Evolutionary conservation across 73 alveolate genomes (phyloP).

Genomic region (Paramecium pentaurelia): DNA sequence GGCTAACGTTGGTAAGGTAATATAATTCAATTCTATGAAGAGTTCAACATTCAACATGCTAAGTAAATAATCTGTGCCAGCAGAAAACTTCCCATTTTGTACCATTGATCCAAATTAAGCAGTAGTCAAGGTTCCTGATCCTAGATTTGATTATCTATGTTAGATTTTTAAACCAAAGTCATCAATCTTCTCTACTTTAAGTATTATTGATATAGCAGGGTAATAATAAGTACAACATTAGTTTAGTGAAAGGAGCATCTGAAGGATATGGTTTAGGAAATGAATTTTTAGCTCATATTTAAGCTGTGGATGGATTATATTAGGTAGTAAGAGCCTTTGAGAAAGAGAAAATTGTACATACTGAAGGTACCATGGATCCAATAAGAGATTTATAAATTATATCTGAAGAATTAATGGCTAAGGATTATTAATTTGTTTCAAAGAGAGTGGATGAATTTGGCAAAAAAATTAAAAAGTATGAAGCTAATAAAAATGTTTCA

Average conservation of each 20-base stretch:
- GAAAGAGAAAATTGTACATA: conserved; percentile 78
- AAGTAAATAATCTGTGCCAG: conserved; percentile 77
- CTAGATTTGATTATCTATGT: conserved; percentile 82
- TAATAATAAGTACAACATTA: background rate
- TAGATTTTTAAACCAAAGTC: conserved; percentile 36
- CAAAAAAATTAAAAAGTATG: conserved; percentile 39
- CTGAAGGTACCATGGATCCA: conserved; percentile 97
- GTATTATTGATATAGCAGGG: conserved; percentile 58
- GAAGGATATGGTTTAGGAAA: conserved; percentile 98
- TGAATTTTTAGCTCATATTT: conserved; percentile 93
- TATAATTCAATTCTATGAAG: conserved; percentile 37
- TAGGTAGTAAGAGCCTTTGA: conserved; percentile 93
- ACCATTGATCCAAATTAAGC: conserved; percentile 98
- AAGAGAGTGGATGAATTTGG: conserved; percentile 76
- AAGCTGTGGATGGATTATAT: conserved; percentile 93
- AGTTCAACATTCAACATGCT: conserved; percentile 67
- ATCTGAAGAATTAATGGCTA: conserved; percentile 87
- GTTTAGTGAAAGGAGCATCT: conserved; percentile 93
- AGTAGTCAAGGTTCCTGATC: conserved; percentile 94
- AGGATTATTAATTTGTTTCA: conserved; percentile 82
- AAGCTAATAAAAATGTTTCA: conserved; percentile 23
- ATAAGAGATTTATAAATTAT: conserved; percentile 92
- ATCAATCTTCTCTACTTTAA: background rate
- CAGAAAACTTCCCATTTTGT: conserved; percentile 97
- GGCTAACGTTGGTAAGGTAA: conserved; percentile 93